Evolutionary conservation across 2,329 filamentous ascomycete genomes (phyloP), one percentile per base, ranked within the genome.

Genomic region (Diaporthe citriasiana): DNA sequence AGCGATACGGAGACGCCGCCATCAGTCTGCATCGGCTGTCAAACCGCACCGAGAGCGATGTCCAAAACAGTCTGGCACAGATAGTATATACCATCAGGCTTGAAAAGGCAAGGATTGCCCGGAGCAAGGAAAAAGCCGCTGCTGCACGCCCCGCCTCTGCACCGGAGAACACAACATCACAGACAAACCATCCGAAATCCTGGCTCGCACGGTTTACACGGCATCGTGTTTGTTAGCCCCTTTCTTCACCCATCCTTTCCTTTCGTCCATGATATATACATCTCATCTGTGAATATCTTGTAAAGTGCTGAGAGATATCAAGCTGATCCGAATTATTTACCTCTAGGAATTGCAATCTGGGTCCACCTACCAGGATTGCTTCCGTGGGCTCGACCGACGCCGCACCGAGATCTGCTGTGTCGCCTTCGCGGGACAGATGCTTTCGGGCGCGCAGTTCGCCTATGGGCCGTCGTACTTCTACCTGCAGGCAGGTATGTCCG

Each of bases 301-400:
- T 50, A 6, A 8, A 63, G 13, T 1, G 0, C 25, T 30, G 4
- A 19, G 6, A 82, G 81, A 76, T 76, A 68, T 71, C 79, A 75
- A 4, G 27, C 77, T 4, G 77, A 79, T 8, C 84, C 86, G 71
- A 82, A 85, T 45, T 9, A 79, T 81, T 10, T 83, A n/a, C 4
- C 0, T 13, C 13, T 30, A 70, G 68, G 84, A 85, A 79, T 78
- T 86, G 75, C 86, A 88, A 72, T 84, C 78, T 0, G 87, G 87
- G 6, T 85, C 80, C 0, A 82, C 80, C 0, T 89, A 89, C 76
- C 65, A 72, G 8, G 86, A 89, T 74, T 85, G 86, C 71, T 89
- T 89, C 81, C 83, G 82, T 56, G 85, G 85, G 4, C 77, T 81
- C 50, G 85, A 88, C 76, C 81, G 84, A 3, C 83, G 86, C 10